phyloP scores from a whole-genome alignment of 2,329 filamentous ascomycete species.

The Alternaria arborescens region DNA sequence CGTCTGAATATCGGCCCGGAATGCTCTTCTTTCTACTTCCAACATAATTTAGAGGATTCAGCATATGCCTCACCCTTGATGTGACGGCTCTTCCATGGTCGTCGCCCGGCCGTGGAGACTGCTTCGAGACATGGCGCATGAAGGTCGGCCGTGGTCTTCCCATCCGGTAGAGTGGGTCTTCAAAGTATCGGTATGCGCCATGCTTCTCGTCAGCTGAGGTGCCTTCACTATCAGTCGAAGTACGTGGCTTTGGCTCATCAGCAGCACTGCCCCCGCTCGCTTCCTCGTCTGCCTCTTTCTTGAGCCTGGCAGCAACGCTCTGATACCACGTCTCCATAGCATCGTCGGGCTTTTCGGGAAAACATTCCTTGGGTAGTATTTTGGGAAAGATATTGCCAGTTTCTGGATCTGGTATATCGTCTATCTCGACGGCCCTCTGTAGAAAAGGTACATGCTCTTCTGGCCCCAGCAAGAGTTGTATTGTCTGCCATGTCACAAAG shows the following conservation, averaged over 20 bases:
- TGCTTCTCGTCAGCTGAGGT: conserved; percentile 53
- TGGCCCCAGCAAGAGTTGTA: conserved; percentile 86
- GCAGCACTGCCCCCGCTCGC: conserved; percentile 27
- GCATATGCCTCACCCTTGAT: conserved; percentile 46
- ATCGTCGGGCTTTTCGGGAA: conserved; percentile 76
- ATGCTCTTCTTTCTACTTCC: conserved; percentile 35
- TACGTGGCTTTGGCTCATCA: conserved; percentile 40
- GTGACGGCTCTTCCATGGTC: conserved; percentile 41
- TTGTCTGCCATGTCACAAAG: conserved; percentile 92
- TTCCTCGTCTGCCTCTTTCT: conserved; percentile 65
- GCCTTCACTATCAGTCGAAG: conserved; percentile 48
- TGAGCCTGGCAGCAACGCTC: conserved; percentile 74
- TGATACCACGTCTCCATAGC: conserved; percentile 91
- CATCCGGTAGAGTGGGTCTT: conserved; percentile 59
- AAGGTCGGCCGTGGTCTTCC: conserved; percentile 55
- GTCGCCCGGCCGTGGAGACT: conserved; percentile 36
- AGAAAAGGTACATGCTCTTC: conserved; percentile 87
- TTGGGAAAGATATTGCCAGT: conserved; percentile 67
- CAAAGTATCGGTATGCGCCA: conserved; percentile 59
- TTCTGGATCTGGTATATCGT: conserved; percentile 76
- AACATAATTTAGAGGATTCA: conserved; percentile 41
- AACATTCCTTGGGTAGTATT: conserved; percentile 70
- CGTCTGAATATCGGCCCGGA: conserved; percentile 38
- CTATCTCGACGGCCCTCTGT: conserved; percentile 79
- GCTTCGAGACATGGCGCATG: conserved; percentile 51